phyloP scores from a whole-genome alignment of 202 grass and related monocot species.

The Bolboschoenoplectus hybrid region DNA sequence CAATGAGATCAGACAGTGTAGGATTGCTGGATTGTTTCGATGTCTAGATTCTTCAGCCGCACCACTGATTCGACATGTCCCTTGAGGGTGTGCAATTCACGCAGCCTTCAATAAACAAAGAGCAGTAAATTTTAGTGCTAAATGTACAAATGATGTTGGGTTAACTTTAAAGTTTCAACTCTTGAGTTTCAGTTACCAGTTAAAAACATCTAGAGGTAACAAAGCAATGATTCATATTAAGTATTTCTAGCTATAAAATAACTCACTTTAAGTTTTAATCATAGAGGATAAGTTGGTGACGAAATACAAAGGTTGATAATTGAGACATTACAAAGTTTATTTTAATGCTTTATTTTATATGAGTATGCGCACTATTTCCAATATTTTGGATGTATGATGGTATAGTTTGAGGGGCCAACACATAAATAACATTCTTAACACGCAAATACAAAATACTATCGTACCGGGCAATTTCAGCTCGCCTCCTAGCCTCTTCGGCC shows the following conservation, averaged over 20 bases:
- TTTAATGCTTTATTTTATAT: neutral
- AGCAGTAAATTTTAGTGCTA: neutral
- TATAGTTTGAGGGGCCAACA: neutral
- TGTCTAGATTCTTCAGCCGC: constrained; percentile 71
- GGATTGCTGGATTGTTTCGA: constrained; percentile 72
- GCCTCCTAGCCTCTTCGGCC: constrained; percentile 70
- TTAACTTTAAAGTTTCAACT: neutral
- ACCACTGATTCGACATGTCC: constrained; percentile 74
- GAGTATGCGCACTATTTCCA: neutral
- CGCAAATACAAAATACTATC: neutral
- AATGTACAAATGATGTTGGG: neutral
- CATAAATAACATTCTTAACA: neutral
- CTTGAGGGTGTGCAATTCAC: constrained; percentile 71
- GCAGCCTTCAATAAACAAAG: constrained; percentile 49
- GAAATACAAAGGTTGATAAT: neutral
- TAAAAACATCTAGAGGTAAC: neutral
- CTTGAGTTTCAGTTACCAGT: neutral
- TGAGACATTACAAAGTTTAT: neutral
- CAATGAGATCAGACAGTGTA: constrained; percentile 64
- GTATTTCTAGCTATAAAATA: neutral
- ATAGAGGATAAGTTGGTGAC: neutral
- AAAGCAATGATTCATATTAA: neutral
- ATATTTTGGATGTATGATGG: neutral
- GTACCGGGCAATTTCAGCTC: constrained; percentile 84
- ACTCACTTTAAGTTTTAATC: neutral